A percentile compares a stretch with the other conserved stretches of the same genome.
phyloP scores from a whole-genome alignment of 352 stramenopile genomes.

The Phytophthora parvispora region DNA sequence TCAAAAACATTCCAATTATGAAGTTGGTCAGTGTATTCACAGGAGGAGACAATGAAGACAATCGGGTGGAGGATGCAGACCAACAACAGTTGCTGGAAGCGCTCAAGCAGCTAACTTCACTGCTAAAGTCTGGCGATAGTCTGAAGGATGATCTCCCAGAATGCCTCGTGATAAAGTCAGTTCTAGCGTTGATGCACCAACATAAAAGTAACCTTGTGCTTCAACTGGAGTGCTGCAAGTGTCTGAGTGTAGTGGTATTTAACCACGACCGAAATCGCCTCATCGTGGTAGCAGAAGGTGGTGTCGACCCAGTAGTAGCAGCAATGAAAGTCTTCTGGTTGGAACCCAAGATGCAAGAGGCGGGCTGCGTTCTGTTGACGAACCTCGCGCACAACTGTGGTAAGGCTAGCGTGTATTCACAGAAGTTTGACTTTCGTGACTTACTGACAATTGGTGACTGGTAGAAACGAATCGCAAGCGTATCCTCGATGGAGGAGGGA shows the following conservation, averaged over 20 bases:
- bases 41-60: conserved; percentile 17
- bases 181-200: conserved; percentile 74
- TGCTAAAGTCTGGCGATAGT: conserved; percentile 58
- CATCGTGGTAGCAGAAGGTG: conserved; percentile 76
- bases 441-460: conserved; percentile 21
- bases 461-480: conserved; percentile 88
- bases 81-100: conserved; percentile 45
- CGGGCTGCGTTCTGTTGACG: conserved; percentile 78
- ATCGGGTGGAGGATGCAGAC: conserved; percentile 11
- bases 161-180: conserved; percentile 61
- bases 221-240: conserved; percentile 81
- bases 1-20: conserved; percentile 55
- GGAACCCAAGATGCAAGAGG: conserved; percentile 77
- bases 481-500: conserved; percentile 70
- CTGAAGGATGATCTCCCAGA: conserved; percentile 88
- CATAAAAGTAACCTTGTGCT: conserved; percentile 61
- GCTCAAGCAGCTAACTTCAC: conserved; percentile 57
- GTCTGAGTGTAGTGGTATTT: conserved; percentile 84
- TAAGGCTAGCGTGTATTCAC: conserved; percentile 30
- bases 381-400: conserved; percentile 91
- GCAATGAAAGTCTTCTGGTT: conserved; percentile 71
- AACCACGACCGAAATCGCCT: conserved; percentile 82
- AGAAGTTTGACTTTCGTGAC: neutral
- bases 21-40: conserved; percentile 50
- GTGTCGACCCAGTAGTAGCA: conserved; percentile 60